Evolutionary conservation across 495 filamentous ascomycete species (phyloP), one percentile per base, ranked within the genome.

Genomic region (Aspergillus baeticus): DNA sequence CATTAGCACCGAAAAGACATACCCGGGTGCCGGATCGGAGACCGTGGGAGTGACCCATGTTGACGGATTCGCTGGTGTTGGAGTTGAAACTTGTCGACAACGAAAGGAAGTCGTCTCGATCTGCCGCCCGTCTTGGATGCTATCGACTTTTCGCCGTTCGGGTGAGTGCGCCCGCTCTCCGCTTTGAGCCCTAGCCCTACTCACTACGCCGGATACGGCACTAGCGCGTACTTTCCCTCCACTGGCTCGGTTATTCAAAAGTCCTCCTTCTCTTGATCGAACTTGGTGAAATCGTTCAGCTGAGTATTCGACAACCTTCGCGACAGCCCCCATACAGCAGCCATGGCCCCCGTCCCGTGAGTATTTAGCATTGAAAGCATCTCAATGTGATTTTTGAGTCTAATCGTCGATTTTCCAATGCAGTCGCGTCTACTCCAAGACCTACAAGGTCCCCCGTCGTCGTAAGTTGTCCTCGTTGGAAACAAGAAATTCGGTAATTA

Each of bases 31-130:
- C 92, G 69, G 89, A 84, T 76, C 92, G 83, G 69, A 96, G 86
- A 93, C 93, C 93, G 74, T 87, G 86, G 61, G 92, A 84, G 86
- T 97, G 92, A 93, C 91, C 91, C 93, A 96, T 98, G 65, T 73
- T 79, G 81, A 73, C 72, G 75, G 67, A 78, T 62, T 71, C 75
- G 69, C 69, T 71, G 65, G 67, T 74, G 70, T 63, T 76, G 69
- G 66, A 71, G 66, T 72, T 69, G 61, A 69, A 69, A 66, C 64
- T 69, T 73, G 69, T 73, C 73, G 72, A 75, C 72, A 66, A 66
- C 68, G 60, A 63, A 61, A 29, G 26, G 49, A 64, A 65, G 55
- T 64, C 65, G 44, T 34, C 31, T 36, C 45, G 29, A 49, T 64
- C 56, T 60, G 47, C 62, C 63, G 59, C 62, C 62, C 52, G n/a